phyloP scores from a whole-genome alignment of 176 grass and related monocot species.

The Lolium rigidum region DNA sequence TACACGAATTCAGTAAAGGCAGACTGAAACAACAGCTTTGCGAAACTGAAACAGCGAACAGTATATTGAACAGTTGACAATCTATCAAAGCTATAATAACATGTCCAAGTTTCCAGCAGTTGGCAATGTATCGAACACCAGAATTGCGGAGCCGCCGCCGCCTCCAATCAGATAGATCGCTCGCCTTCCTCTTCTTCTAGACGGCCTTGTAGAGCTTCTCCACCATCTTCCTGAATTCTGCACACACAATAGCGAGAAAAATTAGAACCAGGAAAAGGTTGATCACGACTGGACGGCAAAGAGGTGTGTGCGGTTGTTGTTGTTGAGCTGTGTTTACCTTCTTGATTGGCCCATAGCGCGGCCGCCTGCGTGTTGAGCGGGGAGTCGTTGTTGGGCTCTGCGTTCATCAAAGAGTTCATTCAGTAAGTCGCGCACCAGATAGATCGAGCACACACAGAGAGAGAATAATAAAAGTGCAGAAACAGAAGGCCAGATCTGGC shows the following conservation, averaged over 20 bases:
- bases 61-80: background rate
- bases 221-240: conserved; percentile 97
- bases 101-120: background rate
- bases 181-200: conserved; percentile 8
- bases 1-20: conserved; percentile 8
- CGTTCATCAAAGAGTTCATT: background rate
- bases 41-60: background rate
- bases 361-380: conserved; percentile 93
- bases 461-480: background rate
- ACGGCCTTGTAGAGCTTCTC: conserved; percentile 82
- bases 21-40: background rate
- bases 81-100: conserved; percentile 22
- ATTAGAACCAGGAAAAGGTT: conserved; percentile 10
- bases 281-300: background rate
- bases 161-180: background rate
- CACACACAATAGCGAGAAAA: background rate
- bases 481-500: background rate
- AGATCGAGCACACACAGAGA: background rate
- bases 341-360: conserved; percentile 83
- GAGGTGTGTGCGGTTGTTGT: background rate
- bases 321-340: conserved; percentile 53
- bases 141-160: background rate
- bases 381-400: conserved; percentile 97
- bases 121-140: background rate
- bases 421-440: background rate